These are phyloP conservation scores for Exophiala xenobiotica DNA, from an alignment of 2,329 filamentous ascomycete genomes.

Conservation along the genomic window DNA sequence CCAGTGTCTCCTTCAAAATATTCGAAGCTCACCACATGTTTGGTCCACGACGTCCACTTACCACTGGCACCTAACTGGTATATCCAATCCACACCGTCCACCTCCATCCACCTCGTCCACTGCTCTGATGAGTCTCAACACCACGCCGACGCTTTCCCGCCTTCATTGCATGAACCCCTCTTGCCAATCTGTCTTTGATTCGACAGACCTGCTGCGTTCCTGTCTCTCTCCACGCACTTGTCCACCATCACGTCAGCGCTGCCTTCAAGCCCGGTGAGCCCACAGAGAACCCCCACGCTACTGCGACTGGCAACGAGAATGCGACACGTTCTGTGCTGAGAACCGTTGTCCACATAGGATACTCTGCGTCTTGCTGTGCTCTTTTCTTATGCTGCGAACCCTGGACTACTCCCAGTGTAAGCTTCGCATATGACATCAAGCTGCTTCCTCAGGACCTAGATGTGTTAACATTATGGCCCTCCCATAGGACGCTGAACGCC, in stretches of 20 bases:
- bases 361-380: no score
- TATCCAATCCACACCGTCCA: neutral
- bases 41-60: no score
- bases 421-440: neutral
- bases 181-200: conserved; percentile 14
- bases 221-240: conserved; percentile 11
- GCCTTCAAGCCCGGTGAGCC: conserved; percentile 3
- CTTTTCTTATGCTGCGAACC: no score
- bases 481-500: neutral
- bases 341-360: conserved; percentile 6
- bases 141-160: neutral
- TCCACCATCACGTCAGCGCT: conserved; percentile 12
- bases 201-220: conserved; percentile 14
- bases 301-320: no score
- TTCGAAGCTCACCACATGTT: no score
- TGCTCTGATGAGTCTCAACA: neutral
- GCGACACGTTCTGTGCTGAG: conserved; percentile 5
- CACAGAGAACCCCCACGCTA: conserved; percentile 21
- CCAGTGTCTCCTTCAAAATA: no score
- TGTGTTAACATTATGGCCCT: neutral
- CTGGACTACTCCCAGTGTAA: no score
- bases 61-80: neutral
- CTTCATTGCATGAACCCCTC: conserved; percentile 5
- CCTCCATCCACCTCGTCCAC: neutral
- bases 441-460: neutral